Conservation (phyloP, 495 filamentous ascomycete genomes). For the Talaromyces adpressus region DNA sequence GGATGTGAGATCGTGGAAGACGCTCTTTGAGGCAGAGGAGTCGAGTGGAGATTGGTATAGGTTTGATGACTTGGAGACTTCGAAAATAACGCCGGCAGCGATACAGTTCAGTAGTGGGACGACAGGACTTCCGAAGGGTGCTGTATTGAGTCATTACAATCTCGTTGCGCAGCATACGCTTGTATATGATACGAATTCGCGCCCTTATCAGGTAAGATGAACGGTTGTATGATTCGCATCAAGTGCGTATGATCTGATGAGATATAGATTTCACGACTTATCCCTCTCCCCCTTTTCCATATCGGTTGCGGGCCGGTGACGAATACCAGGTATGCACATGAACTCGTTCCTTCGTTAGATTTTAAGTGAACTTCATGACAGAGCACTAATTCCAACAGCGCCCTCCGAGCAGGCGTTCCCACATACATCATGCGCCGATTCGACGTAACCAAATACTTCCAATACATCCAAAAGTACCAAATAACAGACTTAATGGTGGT, state of each 20-base stretch:
- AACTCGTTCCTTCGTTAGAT: too few species aligned
- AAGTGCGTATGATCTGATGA: not conserved
- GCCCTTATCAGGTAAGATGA: not conserved
- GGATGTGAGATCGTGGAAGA: slow-evolving; percentile 44
- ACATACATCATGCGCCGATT: slow-evolving; percentile 44
- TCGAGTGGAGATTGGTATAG: slow-evolving; percentile 20
- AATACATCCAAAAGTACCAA: slow-evolving; percentile 28
- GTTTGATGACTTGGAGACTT: slow-evolving; percentile 35
- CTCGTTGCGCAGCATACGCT: slow-evolving; percentile 29
- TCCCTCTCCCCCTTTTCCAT: not conserved
- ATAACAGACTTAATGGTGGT: slow-evolving; percentile 39
- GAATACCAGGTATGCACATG: not conserved
- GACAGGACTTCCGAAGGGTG: slow-evolving; percentile 43
- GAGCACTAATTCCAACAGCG: slow-evolving; percentile 35
- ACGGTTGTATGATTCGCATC: not conserved
- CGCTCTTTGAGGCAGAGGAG: slow-evolving; percentile 37
- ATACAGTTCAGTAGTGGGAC: slow-evolving; percentile 49
- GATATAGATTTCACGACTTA: not conserved
- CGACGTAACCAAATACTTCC: slow-evolving; percentile 34
- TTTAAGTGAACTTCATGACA: slow-evolving; percentile 25
- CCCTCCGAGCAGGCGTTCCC: slow-evolving; percentile 27
- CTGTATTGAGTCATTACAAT: slow-evolving; percentile 37
- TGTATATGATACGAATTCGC: slow-evolving; percentile 14
- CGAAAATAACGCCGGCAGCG: slow-evolving; percentile 41
- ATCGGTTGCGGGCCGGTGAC: not conserved